phyloP scores from a whole-genome alignment of 768 basidiomycete genomes.

The Russula brevipes region DNA sequence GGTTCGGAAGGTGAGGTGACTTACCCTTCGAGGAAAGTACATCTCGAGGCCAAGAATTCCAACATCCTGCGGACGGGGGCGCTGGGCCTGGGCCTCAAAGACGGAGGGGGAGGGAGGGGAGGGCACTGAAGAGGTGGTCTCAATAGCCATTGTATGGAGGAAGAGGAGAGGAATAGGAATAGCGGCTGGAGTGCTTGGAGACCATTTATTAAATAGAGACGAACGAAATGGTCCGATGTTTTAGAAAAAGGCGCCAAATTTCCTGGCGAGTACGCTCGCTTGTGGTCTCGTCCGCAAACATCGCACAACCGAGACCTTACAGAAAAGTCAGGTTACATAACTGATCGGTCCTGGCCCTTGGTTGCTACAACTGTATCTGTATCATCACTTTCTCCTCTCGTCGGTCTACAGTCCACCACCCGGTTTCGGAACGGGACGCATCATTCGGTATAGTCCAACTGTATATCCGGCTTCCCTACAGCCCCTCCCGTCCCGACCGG shows the following conservation, averaged over 20 bases:
- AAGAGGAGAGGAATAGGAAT: background rate
- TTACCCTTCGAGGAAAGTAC: constrained; percentile 24
- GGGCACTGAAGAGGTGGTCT: constrained; percentile 6
- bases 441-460: too few species aligned
- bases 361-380: too few species aligned
- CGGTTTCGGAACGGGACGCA: too few species aligned
- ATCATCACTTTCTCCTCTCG: background rate
- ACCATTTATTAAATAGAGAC: constrained; percentile 18
- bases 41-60: constrained; percentile 27
- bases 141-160: constrained; percentile 25
- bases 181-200: background rate
- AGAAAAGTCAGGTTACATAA: constrained; percentile 15
- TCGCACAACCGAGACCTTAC: constrained; percentile 17
- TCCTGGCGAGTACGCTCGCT: background rate
- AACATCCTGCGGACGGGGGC: constrained; percentile 25
- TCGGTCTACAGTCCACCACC: background rate
- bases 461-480: background rate
- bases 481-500: constrained; percentile 19
- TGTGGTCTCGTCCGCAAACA: background rate
- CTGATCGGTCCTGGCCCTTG: background rate
- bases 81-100: constrained; percentile 24
- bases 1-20: background rate
- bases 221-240: constrained; percentile 25
- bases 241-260: constrained; percentile 20
- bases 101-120: constrained; percentile 14